Conservation (phyloP, 208 protist genomes). For the Leishmania tropica region DNA sequence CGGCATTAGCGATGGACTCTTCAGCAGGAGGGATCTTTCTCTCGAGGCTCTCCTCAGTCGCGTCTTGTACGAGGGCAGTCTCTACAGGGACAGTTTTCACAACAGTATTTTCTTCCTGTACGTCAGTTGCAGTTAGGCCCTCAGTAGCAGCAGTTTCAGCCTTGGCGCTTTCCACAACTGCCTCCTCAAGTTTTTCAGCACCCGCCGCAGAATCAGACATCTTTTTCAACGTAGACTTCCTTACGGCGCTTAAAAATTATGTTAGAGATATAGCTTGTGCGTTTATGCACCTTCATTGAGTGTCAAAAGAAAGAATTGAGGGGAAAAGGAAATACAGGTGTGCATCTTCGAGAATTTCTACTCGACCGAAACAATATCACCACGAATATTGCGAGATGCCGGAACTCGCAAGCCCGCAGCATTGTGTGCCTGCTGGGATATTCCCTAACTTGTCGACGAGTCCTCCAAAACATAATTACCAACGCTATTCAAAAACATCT, state of each 20-base stretch:
- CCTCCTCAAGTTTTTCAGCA: not conserved
- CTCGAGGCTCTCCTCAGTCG: not conserved
- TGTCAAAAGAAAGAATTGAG: not conserved
- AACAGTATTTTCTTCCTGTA: not conserved
- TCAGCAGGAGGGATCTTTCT: not conserved
- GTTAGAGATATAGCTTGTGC: not conserved
- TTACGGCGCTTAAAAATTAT: not conserved
- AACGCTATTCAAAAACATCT: no score
- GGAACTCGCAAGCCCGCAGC: not conserved
- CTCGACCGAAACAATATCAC: no score
- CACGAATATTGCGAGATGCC: not conserved
- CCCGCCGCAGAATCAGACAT: not conserved
- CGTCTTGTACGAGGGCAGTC: not conserved
- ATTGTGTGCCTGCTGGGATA: not conserved
- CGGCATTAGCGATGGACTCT: not conserved
- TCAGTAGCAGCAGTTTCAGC: not conserved
- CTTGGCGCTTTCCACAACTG: not conserved
- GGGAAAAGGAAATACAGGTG: not conserved
- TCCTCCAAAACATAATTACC: not conserved
- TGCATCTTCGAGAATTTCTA: not conserved
- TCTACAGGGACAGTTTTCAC: not conserved
- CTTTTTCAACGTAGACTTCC: not conserved
- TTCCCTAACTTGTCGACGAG: no score
- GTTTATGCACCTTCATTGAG: not conserved
- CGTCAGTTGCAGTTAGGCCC: not conserved